phyloP scores from a whole-genome alignment of 805 yeast species.

The Hanseniaspora valbyensis region DNA sequence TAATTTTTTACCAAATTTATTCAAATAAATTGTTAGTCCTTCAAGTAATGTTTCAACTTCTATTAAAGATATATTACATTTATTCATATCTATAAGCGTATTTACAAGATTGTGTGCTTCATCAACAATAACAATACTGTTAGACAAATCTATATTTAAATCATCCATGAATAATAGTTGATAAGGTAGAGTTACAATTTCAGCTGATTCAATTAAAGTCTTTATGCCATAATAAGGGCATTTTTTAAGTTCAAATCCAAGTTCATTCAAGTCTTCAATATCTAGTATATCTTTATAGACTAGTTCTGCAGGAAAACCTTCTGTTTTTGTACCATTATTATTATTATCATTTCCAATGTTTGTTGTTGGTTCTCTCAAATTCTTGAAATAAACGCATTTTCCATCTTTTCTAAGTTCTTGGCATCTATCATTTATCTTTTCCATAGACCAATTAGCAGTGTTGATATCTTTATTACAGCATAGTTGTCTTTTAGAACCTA shows the following conservation, averaged over 20 bases:
- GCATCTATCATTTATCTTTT: conserved; percentile 70
- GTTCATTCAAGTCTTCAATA: conserved; percentile 60
- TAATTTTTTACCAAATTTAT: conserved; percentile 51
- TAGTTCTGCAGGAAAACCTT: conserved; percentile 26
- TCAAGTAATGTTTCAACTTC: conserved; percentile 39
- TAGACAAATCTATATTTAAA: conserved; percentile 46
- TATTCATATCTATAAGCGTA: conserved; percentile 57
- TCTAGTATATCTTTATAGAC: conserved; percentile 53
- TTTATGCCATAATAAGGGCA: conserved; percentile 81
- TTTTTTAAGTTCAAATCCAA: conserved; percentile 46
- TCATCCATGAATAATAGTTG: conserved; percentile 56
- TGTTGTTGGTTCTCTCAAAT: conserved; percentile 19
- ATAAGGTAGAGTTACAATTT: conserved; percentile 75
- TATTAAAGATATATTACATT: conserved; percentile 41
- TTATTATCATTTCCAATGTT: no score
- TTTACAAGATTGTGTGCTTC: conserved; percentile 88
- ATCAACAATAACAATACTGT: conserved; percentile 68
- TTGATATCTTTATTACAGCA: conserved; percentile 61
- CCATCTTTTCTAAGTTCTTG: conserved; percentile 47
- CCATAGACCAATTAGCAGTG: conserved; percentile 35
- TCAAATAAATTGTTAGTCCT: conserved; percentile 45
- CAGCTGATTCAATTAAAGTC: conserved; percentile 42
- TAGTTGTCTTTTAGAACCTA: conserved; percentile 76
- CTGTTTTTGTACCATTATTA: conserved; percentile 23
- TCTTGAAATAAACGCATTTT: conserved; percentile 16